Conservation (phyloP, 306 rosid genomes). For the Ziziphus jujuba region DNA sequence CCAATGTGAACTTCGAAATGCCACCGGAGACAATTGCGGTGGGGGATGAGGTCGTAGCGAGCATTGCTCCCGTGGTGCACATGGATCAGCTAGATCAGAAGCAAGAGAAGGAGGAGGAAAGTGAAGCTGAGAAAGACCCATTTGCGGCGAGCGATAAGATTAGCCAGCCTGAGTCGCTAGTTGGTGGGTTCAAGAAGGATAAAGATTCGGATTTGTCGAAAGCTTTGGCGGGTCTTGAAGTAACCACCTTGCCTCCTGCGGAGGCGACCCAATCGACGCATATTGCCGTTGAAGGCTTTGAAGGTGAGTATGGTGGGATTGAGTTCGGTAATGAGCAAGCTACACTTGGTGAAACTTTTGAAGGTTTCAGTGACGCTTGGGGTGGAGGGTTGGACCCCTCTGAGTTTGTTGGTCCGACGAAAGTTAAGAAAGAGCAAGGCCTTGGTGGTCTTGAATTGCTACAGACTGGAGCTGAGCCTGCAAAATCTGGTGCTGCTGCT, state of each 20-base stretch:
- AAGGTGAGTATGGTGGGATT: conserved; percentile 96
- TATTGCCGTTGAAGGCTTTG: conserved; percentile 91
- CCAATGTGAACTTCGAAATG: conserved; percentile 55
- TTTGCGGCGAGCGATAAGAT: conserved; percentile 93
- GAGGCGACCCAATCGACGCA: conserved; percentile 93
- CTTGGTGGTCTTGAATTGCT: conserved; percentile 94
- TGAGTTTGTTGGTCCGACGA: conserved; percentile 69
- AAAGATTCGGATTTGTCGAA: conserved; percentile 71
- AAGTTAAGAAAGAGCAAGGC: conserved; percentile 59
- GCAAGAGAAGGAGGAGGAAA: conserved; percentile 54
- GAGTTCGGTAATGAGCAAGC: conserved; percentile 78
- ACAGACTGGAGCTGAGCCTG: conserved; percentile 69
- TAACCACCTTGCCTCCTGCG: conserved; percentile 76
- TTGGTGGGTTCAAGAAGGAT: conserved; percentile 78
- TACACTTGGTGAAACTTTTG: conserved; percentile 80
- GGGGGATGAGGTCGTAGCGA: conserved; percentile 67
- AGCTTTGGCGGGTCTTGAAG: conserved; percentile 88
- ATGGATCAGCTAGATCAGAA: conserved; percentile 52
- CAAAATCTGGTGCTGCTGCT: conserved; percentile 39
- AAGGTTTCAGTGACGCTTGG: conserved; percentile 87
- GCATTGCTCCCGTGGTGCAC: conserved; percentile 54
- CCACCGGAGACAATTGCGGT: conserved; percentile 80
- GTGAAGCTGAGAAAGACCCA: conserved; percentile 65
- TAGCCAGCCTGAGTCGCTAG: conserved; percentile 72
- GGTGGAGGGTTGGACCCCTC: conserved; percentile 97